Base-by-base conservation (phyloP, 495 filamentous ascomycete genomes). In the Tuber microsphaerosporum region DNA sequence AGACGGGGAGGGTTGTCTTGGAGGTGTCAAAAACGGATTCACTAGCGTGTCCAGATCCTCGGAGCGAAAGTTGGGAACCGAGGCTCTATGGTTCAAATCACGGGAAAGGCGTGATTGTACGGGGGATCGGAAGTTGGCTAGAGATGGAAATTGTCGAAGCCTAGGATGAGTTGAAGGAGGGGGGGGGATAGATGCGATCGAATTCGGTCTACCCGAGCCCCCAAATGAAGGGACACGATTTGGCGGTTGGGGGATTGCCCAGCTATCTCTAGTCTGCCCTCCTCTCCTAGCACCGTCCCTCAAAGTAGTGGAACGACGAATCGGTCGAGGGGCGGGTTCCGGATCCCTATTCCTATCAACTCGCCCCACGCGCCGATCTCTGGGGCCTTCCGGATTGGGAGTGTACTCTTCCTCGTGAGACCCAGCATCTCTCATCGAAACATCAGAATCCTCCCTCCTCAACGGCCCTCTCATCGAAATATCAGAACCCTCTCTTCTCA, bases 21-120 rank as follows among this genome's bases (percentile, higher is more conserved):
- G 77, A 65, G 77, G 77, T 7, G 77, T 79, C 17, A 77, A 65
- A 45, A 79, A 79, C 19, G 77, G 77, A 34, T 79, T 73, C 46
- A 70, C 51, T 31, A 41, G 71, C 26, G 46, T 12, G 31, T 70
- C 45, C 41, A 68, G 72, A 41, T 75, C 61, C 34, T 75, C 73
- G 14, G 73, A 75, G 56, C 72, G 70, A 69, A 79, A 79, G 70
- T 79, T 79, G 44, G 77, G 71, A 68, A 79, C 77, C 41, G 77
- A 79, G n/a, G 73, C 76, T 69, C 78, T 76, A 45, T 73, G 44
- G 39, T 72, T 79, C 76, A 79, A 48, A 7, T 71, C 73, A 37
- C 72, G 61, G 73, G 76, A 17, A 46, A 71, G 22, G 20, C 72
- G 77, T 37, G 31, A 22, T 14, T n/a, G 45, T 39, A 77, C 31